Conservation (phyloP, 495 filamentous ascomycete genomes). For the Neurospora sp. region DNA sequence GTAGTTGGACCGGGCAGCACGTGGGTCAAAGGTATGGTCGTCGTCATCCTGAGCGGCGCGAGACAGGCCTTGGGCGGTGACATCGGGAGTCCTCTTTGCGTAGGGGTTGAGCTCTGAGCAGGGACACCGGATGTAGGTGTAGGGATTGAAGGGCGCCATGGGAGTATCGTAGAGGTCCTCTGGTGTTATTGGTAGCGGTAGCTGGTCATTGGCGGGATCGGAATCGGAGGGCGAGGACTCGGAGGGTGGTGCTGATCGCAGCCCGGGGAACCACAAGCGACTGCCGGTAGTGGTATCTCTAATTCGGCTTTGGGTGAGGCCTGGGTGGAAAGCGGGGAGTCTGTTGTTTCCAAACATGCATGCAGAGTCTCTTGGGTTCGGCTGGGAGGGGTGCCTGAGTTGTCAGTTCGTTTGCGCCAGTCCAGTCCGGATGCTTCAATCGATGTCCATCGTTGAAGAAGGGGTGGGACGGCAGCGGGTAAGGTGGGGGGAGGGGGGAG, state of each 20-base stretch:
- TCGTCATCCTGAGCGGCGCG: conserved; percentile 54
- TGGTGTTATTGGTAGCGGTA: neutral
- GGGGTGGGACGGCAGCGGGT: neutral
- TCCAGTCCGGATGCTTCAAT: neutral
- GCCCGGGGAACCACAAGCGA: neutral
- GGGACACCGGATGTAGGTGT: conserved; percentile 86
- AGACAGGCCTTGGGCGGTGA: neutral
- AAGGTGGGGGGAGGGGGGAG: neutral
- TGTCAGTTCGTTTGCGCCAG: neutral
- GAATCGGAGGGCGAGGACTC: neutral
- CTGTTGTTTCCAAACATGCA: neutral
- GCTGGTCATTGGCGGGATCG: neutral
- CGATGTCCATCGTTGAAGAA: neutral
- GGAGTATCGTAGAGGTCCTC: neutral
- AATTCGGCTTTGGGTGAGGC: neutral
- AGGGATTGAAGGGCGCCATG: conserved; percentile 75
- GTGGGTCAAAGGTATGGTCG: conserved; percentile 76
- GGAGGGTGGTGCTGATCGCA: neutral
- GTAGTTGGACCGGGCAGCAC: conserved; percentile 73
- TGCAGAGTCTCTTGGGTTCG: neutral
- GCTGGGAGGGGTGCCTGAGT: neutral
- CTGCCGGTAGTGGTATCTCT: neutral
- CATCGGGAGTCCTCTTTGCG: neutral
- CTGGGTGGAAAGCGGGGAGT: neutral
- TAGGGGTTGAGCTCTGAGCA: conserved; percentile 50